These are phyloP conservation scores for Lumnitzera littorea DNA, from an alignment of 345 rosid species.

Conservation along the genomic window DNA sequence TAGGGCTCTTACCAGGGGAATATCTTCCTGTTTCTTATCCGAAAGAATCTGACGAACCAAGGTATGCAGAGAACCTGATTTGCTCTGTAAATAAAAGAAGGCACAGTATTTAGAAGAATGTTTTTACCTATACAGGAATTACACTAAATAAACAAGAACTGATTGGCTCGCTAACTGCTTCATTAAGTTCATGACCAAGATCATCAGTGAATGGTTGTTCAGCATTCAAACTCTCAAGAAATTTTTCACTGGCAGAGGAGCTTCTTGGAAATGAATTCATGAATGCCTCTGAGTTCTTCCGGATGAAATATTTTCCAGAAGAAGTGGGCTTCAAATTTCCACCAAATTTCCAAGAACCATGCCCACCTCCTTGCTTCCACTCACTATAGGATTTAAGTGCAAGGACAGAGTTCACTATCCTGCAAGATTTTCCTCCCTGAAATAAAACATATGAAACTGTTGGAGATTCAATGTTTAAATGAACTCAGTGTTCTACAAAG, in stretches of 20 bases:
- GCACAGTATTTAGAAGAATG: not conserved
- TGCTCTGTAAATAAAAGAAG: conserved; percentile 32
- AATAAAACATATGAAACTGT: not conserved
- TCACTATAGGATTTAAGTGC: conserved; percentile 75
- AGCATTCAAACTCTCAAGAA: conserved; percentile 18
- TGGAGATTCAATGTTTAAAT: not conserved
- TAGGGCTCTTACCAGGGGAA: conserved; percentile 50
- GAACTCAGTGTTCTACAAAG: not conserved
- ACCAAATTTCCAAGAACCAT: conserved; percentile 61
- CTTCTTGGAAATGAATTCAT: conserved; percentile 47
- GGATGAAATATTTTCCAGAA: conserved; percentile 41
- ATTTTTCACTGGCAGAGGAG: conserved; percentile 33
- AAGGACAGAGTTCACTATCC: conserved; percentile 71
- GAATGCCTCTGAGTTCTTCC: conserved; percentile 63
- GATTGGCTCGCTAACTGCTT: conserved; percentile 45
- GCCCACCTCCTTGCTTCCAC: conserved; percentile 72
- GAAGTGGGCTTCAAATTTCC: conserved; percentile 38
- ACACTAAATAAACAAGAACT: conserved; percentile 7
- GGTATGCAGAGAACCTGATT: conserved; percentile 39
- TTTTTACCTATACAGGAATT: conserved; percentile 3
- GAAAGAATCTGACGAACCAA: conserved; percentile 62
- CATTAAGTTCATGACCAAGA: conserved; percentile 38
- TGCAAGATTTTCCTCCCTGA: conserved; percentile 36
- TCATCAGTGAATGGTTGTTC: conserved; percentile 23
- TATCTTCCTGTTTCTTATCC: conserved; percentile 69